phyloP scores from a whole-genome alignment of 371 early-diverging fungal genomes.

The Circinella umbellata region DNA sequence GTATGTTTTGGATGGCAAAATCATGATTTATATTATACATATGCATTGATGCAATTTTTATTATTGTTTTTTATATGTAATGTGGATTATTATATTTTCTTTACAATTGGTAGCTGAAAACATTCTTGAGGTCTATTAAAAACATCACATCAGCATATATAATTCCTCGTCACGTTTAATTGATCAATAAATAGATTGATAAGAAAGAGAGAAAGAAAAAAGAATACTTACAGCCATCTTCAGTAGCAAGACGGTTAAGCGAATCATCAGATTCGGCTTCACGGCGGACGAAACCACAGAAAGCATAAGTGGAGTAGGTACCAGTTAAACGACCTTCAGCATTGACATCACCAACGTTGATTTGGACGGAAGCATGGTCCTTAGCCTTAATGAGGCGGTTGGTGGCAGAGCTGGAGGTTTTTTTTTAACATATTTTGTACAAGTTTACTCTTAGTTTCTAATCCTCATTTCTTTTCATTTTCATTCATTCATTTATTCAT shows the following conservation, averaged over 20 bases:
- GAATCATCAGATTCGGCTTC: constrained; percentile 95
- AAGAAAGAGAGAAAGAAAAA: too few relatives aligned
- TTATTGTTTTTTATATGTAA: background rate
- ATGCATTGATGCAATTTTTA: background rate
- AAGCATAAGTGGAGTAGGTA: constrained; percentile 85
- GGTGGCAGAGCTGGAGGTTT: constrained; percentile 49
- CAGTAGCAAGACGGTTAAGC: constrained; percentile 93
- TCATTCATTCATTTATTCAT: too few relatives aligned
- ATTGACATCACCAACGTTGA: constrained; percentile 96
- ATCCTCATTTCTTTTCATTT: too few relatives aligned
- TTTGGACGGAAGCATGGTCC: constrained; percentile 98
- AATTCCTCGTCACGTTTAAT: too few relatives aligned
- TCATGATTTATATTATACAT: background rate
- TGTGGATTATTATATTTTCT: background rate
- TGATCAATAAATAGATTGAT: too few relatives aligned
- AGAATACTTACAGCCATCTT: constrained; percentile 75
- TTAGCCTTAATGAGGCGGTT: constrained; percentile 64
- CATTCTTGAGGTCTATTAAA: constrained; percentile 19
- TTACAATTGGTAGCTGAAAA: constrained; percentile 26
- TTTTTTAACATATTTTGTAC: background rate
- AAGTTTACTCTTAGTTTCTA: too few relatives aligned
- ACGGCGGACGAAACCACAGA: constrained; percentile 92
- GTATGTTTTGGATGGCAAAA: constrained; percentile 1
- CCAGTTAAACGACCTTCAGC: constrained; percentile 84
- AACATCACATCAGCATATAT: too few relatives aligned